Conservation (phyloP, 441 rosid species). For the Brassica hybrid region DNA sequence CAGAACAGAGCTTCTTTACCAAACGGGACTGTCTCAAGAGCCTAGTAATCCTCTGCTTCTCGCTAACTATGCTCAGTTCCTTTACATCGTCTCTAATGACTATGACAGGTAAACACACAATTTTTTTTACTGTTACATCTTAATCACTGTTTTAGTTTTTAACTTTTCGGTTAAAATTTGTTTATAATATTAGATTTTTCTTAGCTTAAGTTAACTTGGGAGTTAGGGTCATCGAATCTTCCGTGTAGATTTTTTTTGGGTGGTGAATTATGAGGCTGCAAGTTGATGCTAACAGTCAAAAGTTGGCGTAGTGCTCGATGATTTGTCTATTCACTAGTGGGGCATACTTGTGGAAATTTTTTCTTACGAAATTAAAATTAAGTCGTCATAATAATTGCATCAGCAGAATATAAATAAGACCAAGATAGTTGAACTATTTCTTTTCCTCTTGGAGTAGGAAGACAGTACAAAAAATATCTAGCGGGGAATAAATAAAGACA, state of each 20-base stretch:
- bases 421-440: constrained; percentile 23
- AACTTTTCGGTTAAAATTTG: neutral
- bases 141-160: constrained; percentile 5
- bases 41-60: constrained; percentile 73
- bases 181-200: neutral
- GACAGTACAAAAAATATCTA: constrained; percentile 24
- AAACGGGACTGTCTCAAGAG: constrained; percentile 57
- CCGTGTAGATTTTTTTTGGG: constrained; percentile 22
- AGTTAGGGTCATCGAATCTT: constrained; percentile 30
- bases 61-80: constrained; percentile 89
- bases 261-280: constrained; percentile 17
- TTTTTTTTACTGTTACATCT: neutral
- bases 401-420: constrained; percentile 17
- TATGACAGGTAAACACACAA: constrained; percentile 64
- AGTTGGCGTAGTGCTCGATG: constrained; percentile 35
- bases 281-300: constrained; percentile 34
- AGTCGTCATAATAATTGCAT: constrained; percentile 16
- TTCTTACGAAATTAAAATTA: neutral
- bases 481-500: constrained; percentile 3
- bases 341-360: neutral
- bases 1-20: constrained; percentile 69
- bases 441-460: constrained; percentile 25
- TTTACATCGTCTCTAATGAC: constrained; percentile 74
- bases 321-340: constrained; percentile 38
- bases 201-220: constrained; percentile 14